Base-by-base conservation (phyloP, 805 yeast genomes). In the Yarrowia hollandica region DNA sequence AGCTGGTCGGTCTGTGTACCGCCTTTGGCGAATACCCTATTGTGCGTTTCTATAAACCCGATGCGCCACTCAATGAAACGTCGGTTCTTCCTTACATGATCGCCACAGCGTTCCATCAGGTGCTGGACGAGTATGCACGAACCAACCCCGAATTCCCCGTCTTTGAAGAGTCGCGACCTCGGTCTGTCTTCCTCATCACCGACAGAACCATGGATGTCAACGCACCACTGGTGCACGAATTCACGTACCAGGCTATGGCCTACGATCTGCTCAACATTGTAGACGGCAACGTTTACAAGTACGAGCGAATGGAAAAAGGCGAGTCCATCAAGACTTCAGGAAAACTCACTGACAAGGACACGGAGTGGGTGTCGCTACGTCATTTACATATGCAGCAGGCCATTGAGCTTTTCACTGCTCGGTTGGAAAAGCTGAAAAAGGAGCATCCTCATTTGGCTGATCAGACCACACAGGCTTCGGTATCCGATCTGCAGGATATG, bases 171-270 rank as follows among this genome's bases (percentile, higher is more conserved):
- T 74, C 76, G 11, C 80, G 88, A 64, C 88, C 89, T 18, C 77
- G 94, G 62, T 80, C 96, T 0, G 77, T 88, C 0, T 77, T 92
- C 63, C 71, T 94, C 30, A 82, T 94, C 16, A 76, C 88, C 1
- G 99, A 94, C 71, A 78, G 99, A 62, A 79, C 96, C 1, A 69
- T 90, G 69, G 99, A 95, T 70, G 75, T 86, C 50, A 81, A 82
- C 66, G 87, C 94, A 6, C 96, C 97, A 0, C 69, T 94, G 46
- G 72, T 91, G 59, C 98, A 94, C 71, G 96, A 90, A 69, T 89
- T 91, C 71, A 82, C 86, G 21, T 94, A 91, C 71, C 96, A 92
- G 72, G 91, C 97, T 4, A 84, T 91, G 88, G 86, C 91, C 16
- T 85, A 86, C 74, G 99, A 92, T 70, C 72, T 86, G 26, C 80